Conservation (phyloP, 228 moss, liverwort and hornwort species). For the Sphagnum magellanicum region DNA sequence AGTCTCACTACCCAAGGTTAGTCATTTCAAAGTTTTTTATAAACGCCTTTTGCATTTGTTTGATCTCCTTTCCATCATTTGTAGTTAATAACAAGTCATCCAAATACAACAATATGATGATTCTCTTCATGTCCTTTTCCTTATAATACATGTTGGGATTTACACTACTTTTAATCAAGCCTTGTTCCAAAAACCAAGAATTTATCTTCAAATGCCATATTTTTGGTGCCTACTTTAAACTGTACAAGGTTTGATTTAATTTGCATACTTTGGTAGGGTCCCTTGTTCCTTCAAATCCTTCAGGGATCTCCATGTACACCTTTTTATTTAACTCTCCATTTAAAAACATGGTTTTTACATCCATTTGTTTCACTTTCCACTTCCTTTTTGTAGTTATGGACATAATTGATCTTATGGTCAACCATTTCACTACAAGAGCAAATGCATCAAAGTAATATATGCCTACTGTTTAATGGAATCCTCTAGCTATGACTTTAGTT, state of each 20-base stretch:
- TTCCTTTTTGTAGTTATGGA: not conserved
- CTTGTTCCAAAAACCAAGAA: not conserved
- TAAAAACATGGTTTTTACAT: not conserved
- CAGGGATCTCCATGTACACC: not conserved
- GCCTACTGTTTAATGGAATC: not conserved
- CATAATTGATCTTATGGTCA: not conserved
- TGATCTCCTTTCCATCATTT: not conserved
- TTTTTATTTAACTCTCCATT: not conserved
- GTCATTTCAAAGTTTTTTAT: slow-evolving; percentile 1
- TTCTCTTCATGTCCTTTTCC: not conserved
- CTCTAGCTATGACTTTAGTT: not conserved
- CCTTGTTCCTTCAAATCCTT: slow-evolving; percentile 1
- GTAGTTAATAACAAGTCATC: slow-evolving; percentile 1
- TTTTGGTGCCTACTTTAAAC: not conserved
- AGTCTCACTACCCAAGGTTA: not conserved
- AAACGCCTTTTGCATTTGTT: not conserved
- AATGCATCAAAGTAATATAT: slow-evolving; percentile 6
- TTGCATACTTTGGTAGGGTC: slow-evolving; percentile 2
- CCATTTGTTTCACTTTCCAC: not conserved
- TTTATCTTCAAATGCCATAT: not conserved
- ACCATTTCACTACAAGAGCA: not conserved
- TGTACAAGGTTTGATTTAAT: not conserved
- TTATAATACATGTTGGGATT: slow-evolving; percentile 1
- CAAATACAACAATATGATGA: not conserved
- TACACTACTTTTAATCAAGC: not conserved